A percentile compares a stretch with the other conserved stretches of the same genome.
These are phyloP conservation scores for Irpex sp. DNA, from an alignment of 1,284 basidiomycete species.

Conservation along the genomic window DNA sequence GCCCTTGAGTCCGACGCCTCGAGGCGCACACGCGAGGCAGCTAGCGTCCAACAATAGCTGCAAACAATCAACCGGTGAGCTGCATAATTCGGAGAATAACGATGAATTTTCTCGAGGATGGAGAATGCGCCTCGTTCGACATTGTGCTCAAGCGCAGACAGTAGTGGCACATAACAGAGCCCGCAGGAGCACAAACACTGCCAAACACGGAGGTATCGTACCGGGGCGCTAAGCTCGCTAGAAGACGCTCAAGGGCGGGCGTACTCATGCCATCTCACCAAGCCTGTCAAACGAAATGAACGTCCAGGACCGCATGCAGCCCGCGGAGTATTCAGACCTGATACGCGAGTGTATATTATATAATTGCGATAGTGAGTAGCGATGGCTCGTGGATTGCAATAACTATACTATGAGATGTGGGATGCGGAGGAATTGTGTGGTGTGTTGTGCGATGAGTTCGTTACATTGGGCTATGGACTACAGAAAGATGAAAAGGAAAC, in stretches of 20 bases:
- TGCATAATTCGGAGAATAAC: background rate
- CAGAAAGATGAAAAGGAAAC: background rate
- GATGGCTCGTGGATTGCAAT: slow-evolving; percentile 1
- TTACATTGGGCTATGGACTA: slow-evolving; percentile 4
- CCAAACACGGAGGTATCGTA: background rate
- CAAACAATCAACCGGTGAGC: background rate
- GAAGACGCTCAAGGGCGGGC: background rate
- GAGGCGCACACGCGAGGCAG: slow-evolving; percentile 4
- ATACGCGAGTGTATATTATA: background rate
- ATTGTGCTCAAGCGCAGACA: background rate
- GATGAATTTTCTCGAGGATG: background rate
- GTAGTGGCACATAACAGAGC: background rate
- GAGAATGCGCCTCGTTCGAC: background rate
- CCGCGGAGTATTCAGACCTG: background rate
- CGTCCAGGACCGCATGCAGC: background rate
- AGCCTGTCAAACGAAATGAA: background rate
- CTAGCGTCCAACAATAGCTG: background rate
- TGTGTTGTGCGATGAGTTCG: background rate
- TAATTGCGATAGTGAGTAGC: background rate
- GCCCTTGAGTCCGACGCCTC: slow-evolving; percentile 3
- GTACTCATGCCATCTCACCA: background rate
- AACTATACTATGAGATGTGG: slow-evolving; percentile 1
- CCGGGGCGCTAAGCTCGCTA: background rate
- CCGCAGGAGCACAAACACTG: background rate
- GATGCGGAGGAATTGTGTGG: background rate